Evolutionary conservation across 305 asterid species (phyloP), one percentile per base, ranked within the genome.

Genomic region (Solanum hybrid): DNA sequence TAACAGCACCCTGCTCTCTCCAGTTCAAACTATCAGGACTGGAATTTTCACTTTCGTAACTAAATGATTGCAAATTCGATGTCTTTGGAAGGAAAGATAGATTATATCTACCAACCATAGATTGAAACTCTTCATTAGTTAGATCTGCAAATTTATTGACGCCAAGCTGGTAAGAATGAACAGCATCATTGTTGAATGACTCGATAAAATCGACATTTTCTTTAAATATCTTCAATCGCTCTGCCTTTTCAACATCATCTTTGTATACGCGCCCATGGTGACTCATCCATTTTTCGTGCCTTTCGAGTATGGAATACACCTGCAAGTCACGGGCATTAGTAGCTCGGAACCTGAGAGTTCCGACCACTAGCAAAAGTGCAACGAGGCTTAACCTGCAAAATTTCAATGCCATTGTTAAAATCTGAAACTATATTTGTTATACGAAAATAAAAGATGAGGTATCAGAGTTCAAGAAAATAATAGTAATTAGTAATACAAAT

Each of bases 1-100:
- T 94, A 8, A 94, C 94, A 45, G 95, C 95, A 1, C 95, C 96
- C 35, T 92, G 90, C 78, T 91, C 89, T 88, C 93, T 91, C 97
- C 97, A 95, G 75, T 95, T 93, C 60, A 89, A 82, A 89, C 90
- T 86, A 1, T 92, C 14, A 32, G 82, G 96, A 89, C 90, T 87
- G 2, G 93, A 91, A 0, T 86, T 89, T 5, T 90, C 78, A 91
- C 91, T 91, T 9, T 85, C 91, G 64, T 93, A 93, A 86, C 80
- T 90, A 24, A 92, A 94, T 4, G 91, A 45, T 0, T 89, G 72
- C 64, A 35, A 87, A 64, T 76, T 80, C 11, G 91, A 37, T 3
- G 92, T 69, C 24, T 88, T 78, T 0, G 38, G 72, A 10, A 1
- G 32, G 66, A 75, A 29, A 13, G 37, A 38, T 87, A 29, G 4